Evolutionary conservation across 768 basidiomycete species (phyloP), one percentile per base, ranked within the genome.

Genomic region (Multifurca ochricompacta): DNA sequence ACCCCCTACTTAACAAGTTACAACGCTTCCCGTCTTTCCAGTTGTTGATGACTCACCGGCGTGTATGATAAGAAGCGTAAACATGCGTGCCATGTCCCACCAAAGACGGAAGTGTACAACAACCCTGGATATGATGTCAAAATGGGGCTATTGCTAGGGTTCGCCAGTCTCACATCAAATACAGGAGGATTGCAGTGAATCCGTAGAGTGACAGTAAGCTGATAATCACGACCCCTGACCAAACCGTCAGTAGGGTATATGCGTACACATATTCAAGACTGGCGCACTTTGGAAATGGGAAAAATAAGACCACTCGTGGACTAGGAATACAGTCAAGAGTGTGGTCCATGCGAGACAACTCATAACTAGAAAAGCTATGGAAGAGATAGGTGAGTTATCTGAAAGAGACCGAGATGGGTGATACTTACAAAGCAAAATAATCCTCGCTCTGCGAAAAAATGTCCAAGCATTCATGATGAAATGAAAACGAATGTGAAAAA

Each of bases 401-500:
- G 25, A 34, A 32, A 27, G 34, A 18, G 10, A 41, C 10, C 11
- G 30, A 49, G 16, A 39, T 21, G 31, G 19, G 4, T 4, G 14
- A 28, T 8, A 54, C 59, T 14, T 25, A 61, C 59, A 19, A 36
- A 61, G 45, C 14, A 59, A 37, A 19, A 40, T 10, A 23, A 34
- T 48, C 46, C 59, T 59, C 43, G 58, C 52, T 30, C 46, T 54
- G 48, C 57, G 58, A 32, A 61, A 61, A 47, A 61, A 7, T 18
- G 16, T 41, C 59, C 59, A 61, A 35, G 36, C 39, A 42, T 32
- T 23, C 59, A 60, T 60, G 45, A 34, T 13, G 18, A 19, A 36
- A 32, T 19, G 16, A 18, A 42, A 34, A 35, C 6, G 10, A 18
- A 35, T 3, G 14, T 14, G 36, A 13, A 43, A 30, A 51, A 51